These are phyloP conservation scores for Hypoxylon lenormandii DNA, from an alignment of 495 filamentous ascomycete species.

Conservation along the genomic window DNA sequence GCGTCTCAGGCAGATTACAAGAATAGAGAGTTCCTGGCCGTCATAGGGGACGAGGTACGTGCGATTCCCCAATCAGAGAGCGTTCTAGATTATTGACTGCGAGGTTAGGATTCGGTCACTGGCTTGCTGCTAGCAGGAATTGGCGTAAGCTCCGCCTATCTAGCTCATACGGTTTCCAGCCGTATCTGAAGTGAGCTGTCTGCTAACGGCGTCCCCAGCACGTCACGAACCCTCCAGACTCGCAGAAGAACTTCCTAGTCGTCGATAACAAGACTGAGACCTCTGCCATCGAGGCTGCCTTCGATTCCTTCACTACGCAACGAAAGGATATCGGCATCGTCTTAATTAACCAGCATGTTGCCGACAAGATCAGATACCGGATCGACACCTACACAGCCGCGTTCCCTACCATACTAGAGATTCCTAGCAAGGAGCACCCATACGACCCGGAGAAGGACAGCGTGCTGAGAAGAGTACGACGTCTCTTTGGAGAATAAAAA, in stretches of 20 bases:
- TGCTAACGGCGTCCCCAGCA: conserved; percentile 48
- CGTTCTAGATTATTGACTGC: conserved; percentile 43
- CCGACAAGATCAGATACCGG: conserved; percentile 88
- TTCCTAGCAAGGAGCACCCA: conserved; percentile 98
- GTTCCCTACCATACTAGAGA: conserved; percentile 86
- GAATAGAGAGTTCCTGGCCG: conserved; percentile 94
- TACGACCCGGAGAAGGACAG: conserved; percentile 99
- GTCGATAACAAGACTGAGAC: conserved; percentile 93
- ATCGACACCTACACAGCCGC: conserved; percentile 79
- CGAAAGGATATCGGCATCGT: conserved; percentile 96
- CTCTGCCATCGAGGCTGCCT: conserved; percentile 87
- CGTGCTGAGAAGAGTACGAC: conserved; percentile 87
- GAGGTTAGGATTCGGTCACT: conserved; percentile 84
- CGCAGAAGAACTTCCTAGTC: conserved; percentile 96
- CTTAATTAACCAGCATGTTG: conserved; percentile 98
- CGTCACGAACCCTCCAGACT: conserved; percentile 72
- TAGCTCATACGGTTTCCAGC: conserved; percentile 10
- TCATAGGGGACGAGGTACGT: conserved; percentile 94
- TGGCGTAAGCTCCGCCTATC: conserved; percentile 71
- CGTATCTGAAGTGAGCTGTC: conserved; percentile 13
- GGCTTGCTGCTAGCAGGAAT: conserved; percentile 93
- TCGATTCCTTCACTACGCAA: conserved; percentile 85
- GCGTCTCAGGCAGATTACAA: conserved; percentile 74
- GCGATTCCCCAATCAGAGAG: background rate
- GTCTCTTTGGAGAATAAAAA: conserved; percentile 89